phyloP scores from a whole-genome alignment of 2,329 filamentous ascomycete species.

The Fusarium hainanense region DNA sequence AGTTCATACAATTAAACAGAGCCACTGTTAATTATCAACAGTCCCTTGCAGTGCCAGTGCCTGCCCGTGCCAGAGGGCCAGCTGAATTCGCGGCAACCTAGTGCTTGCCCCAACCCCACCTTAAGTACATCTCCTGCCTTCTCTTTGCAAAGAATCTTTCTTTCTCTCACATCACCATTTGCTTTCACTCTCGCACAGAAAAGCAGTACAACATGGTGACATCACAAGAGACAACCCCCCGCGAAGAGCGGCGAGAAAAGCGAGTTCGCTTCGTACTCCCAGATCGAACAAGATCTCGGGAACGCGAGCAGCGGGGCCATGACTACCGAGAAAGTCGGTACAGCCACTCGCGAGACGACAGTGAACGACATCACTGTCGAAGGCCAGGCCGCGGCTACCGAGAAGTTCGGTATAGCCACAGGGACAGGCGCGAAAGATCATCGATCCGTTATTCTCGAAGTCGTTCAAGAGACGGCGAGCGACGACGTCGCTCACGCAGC shows the following conservation, averaged over 20 bases:
- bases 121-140: neutral
- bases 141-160: neutral
- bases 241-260: neutral
- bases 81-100: neutral
- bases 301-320: neutral
- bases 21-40: neutral
- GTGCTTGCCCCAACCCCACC: neutral
- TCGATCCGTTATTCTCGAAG: neutral
- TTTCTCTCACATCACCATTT: neutral
- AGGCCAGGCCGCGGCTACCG: too few relatives aligned
- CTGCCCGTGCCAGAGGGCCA: neutral
- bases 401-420: neutral
- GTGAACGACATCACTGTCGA: too few relatives aligned
- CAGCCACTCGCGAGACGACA: too few relatives aligned
- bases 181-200: neutral
- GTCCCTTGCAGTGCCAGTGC: neutral
- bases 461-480: neutral
- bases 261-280: neutral
- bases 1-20: neutral
- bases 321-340: neutral
- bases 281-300: neutral
- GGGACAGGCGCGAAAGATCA: neutral
- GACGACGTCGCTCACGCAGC: neutral
- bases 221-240: neutral
- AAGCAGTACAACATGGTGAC: neutral